Evolutionary conservation across 2,329 filamentous ascomycete genomes (phyloP), one percentile per base, ranked within the genome.

Genomic region (Cladosporium sp.): DNA sequence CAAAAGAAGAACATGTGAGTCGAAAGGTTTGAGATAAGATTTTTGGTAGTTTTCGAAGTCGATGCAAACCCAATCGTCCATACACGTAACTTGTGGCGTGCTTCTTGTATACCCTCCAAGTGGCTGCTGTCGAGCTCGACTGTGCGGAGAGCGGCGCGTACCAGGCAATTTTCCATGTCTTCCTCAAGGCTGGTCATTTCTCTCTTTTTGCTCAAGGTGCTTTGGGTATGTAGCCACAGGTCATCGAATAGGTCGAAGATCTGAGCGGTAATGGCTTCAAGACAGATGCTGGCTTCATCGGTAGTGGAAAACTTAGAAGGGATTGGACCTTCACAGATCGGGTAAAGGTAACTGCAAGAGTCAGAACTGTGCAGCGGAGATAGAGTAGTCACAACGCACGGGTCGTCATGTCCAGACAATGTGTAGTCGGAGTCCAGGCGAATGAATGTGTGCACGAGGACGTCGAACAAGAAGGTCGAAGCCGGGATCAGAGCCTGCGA

Each of bases 401-500:
- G 14, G 14, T 16, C 14, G 14, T 16, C 14, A 16, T 16, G 14
- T 16, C 14, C 14, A 16, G 14, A 16, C 14, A 16, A 16, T 16
- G 14, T 16, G 14, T 16, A 16, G 14, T 16, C 14, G 14, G 14
- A 16, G 14, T 16, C 14, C 14, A 16, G 14, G 14, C 14, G 14
- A 16, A 16, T 16, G 14, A 16, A 16, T 16, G 14, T 16, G 14
- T 16, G 14, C 14, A 16, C 14, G 14, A 16, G 14, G 14, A 16
- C 14, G 14, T 16, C 14, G 14, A 4, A 61, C 31, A 1, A 61
- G 51, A n/a, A n/a, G n/a, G 19, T 44, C 54, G 38, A 52, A 59
- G 4, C 59, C 59, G 11, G 58, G 58, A 7, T 41, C 43, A 32
- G 55, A 45, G 3, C 58, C 59, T 11, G 55, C 58, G 10, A 61